These are phyloP conservation scores for Lepidium campestre DNA, from an alignment of 441 rosid genomes.

Conservation along the genomic window DNA sequence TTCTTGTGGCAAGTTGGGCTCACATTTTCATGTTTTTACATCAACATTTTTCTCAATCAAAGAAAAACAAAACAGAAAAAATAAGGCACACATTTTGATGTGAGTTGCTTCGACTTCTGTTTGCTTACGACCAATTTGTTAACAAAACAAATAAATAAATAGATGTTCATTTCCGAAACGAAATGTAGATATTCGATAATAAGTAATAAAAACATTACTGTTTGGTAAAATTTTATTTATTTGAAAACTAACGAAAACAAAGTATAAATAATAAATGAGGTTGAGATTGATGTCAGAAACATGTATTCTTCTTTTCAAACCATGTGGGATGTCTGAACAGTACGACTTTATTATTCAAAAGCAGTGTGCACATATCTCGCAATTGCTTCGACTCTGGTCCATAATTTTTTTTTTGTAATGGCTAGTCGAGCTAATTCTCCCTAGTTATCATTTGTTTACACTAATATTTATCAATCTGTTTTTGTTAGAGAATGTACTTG, in stretches of 20 bases:
- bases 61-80: neutral
- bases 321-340: slow-evolving; percentile 18
- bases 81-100: too few relatives aligned
- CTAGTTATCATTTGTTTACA: too few relatives aligned
- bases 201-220: neutral
- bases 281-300: neutral
- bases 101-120: too few relatives aligned
- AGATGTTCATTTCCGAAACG: neutral
- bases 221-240: neutral
- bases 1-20: slow-evolving; percentile 9
- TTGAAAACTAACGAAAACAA: neutral
- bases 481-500: too few relatives aligned
- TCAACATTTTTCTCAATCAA: neutral
- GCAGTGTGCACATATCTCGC: neutral
- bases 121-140: too few relatives aligned
- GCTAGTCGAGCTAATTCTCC: too few relatives aligned
- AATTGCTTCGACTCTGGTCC: neutral
- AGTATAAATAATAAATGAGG: neutral
- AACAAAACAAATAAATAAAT: too few relatives aligned
- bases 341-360: neutral
- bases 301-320: neutral
- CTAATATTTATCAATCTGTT: too few relatives aligned
- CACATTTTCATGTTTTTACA: neutral
- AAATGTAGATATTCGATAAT: neutral
- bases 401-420: neutral